Evolutionary conservation across 805 yeast species (phyloP).

Genomic region (Priceomyces melissophilus): DNA sequence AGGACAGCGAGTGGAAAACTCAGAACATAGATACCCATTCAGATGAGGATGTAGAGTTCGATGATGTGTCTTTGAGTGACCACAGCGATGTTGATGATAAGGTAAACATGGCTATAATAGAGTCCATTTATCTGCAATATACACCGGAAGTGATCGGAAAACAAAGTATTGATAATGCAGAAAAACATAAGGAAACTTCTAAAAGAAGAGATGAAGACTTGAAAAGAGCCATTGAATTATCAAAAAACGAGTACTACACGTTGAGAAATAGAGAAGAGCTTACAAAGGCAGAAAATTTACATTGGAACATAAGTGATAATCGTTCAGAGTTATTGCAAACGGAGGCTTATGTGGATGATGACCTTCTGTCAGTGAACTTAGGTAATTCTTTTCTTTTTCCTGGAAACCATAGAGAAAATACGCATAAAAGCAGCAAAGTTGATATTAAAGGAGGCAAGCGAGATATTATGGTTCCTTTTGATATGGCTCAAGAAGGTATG

Average conservation of each 20-base stretch:
- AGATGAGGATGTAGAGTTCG: slow-evolving; percentile 59
- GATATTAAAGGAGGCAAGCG: neutral
- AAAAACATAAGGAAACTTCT: slow-evolving; percentile 4
- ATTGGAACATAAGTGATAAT: slow-evolving; percentile 2
- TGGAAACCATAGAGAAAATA: neutral
- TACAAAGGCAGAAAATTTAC: neutral
- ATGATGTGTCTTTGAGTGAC: slow-evolving; percentile 55
- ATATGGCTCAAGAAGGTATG: neutral
- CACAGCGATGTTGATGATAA: slow-evolving; percentile 27
- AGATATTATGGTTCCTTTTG: neutral
- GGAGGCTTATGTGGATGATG: neutral
- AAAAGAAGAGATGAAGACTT: slow-evolving; percentile 30
- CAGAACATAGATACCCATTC: slow-evolving; percentile 2
- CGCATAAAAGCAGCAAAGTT: neutral
- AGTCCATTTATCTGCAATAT: slow-evolving; percentile 34
- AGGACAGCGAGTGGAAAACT: slow-evolving; percentile 3
- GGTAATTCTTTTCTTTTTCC: slow-evolving; percentile 13
- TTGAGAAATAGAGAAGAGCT: slow-evolving; percentile 23
- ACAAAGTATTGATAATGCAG: slow-evolving; percentile 4
- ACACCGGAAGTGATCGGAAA: neutral
- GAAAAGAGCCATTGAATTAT: slow-evolving; percentile 40
- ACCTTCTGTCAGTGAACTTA: neutral
- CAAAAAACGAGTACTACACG: slow-evolving; percentile 35
- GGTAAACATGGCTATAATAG: slow-evolving; percentile 27
- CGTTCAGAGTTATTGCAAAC: neutral